Base-by-base conservation (phyloP, 805 yeast genomes). In the Nakazawaea ishiwadae region DNA sequence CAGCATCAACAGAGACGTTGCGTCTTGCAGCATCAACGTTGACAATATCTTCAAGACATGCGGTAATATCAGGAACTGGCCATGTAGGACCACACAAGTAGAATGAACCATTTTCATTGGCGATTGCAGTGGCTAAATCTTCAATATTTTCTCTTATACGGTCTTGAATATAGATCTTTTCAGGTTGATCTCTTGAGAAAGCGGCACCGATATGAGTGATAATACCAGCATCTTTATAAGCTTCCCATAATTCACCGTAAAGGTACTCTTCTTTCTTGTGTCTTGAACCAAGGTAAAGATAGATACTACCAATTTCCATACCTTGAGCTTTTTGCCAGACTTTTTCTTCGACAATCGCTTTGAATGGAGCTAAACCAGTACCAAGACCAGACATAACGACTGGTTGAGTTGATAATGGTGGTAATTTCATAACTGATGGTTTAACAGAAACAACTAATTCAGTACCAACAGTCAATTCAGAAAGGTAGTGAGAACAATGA, bases 1-100 rank as follows among this genome's bases (percentile, higher is more conserved):
- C 79, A 50, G 82, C 73, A 53, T 90, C 95, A 44, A 85, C 69
- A 53, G 74, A 71, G 39, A 71, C 75, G 43, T 93, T 95, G 41
- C 69, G 73, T 49, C 68, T 69, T 39, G 67, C 69, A 19, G 96
- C 95, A 49, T 86, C 96, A 35, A 75, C 73, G 18, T 63, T 62
- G 39, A 89, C 73, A 52, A 91, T 84, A 49, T 87, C 96, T 56
- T 84, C 84, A 51, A 91, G 69, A 54, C 96, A 95, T 33, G 82
- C 84, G 40, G 96, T 85, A 54, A 91, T 85, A 61, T 90, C 96
- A 9, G 98, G 96, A 56, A 91, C 97, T 26, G 98, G 98, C 98
- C 98, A 91, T 2, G 97, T 91, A 32, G 98, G 98, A 48, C 98
- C 98, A 79, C 98, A 91, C 60, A 91, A 73, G 68, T 91, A 91